These are phyloP conservation scores for Leishmania lainsoni DNA, from an alignment of 208 protist genomes.

Conservation along the genomic window DNA sequence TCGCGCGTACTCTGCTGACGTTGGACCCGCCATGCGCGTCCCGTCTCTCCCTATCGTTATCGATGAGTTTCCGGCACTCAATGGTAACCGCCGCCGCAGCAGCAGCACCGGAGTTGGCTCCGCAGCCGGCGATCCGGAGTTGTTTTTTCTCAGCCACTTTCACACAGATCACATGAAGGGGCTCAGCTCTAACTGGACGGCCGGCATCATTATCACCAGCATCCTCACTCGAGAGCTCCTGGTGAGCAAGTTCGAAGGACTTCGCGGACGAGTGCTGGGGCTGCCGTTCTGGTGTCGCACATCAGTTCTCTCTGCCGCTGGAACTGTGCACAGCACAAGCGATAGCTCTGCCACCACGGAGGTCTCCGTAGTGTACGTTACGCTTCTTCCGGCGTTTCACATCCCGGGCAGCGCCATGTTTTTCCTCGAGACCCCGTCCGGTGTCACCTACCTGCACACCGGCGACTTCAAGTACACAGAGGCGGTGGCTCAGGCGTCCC, in stretches of 20 bases:
- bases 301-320: constrained; percentile 12
- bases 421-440: constrained; percentile 58
- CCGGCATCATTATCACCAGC: constrained; percentile 64
- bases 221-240: constrained; percentile 61
- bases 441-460: constrained; percentile 72
- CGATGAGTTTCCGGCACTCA: constrained; percentile 45
- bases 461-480: constrained; percentile 82
- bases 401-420: constrained; percentile 84
- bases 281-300: constrained; percentile 47
- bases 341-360: not conserved
- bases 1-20: not conserved
- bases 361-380: constrained; percentile 35
- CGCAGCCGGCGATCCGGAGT: not conserved
- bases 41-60: constrained; percentile 59
- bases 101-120: not conserved
- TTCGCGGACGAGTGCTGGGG: constrained; percentile 29
- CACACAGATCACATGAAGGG: constrained; percentile 91
- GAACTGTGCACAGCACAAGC: not conserved
- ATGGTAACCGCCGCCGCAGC: not conserved
- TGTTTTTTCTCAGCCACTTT: constrained; percentile 84
- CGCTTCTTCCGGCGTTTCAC: constrained; percentile 68
- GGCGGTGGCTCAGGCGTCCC: constrained; percentile 9
- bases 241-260: constrained; percentile 42
- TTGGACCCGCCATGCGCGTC: constrained; percentile 37
- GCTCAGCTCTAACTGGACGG: constrained; percentile 51